These are phyloP conservation scores for Curvularia sp. DNA, from an alignment of 2,329 filamentous ascomycete genomes.

Conservation along the genomic window DNA sequence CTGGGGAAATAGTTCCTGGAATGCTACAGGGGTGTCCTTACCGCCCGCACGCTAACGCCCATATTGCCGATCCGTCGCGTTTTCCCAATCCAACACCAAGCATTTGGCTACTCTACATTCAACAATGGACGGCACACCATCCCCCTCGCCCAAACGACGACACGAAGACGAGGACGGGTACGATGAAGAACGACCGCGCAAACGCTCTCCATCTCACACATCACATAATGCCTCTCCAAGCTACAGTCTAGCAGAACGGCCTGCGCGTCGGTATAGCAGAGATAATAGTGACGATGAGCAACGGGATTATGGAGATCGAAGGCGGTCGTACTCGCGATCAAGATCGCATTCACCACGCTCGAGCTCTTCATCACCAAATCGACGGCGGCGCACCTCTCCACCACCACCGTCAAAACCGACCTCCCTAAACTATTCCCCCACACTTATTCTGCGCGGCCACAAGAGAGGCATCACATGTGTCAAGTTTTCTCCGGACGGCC, in stretches of 20 bases:
- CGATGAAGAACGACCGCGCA: slow-evolving; percentile 39
- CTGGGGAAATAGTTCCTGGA: slow-evolving; percentile 20
- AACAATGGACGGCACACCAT: slow-evolving; percentile 29
- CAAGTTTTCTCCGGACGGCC: slow-evolving; percentile 88
- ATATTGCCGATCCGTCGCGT: slow-evolving; percentile 21
- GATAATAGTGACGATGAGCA: slow-evolving; percentile 43
- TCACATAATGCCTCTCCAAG: slow-evolving; percentile 37
- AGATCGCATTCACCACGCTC: slow-evolving; percentile 26
- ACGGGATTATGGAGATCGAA: slow-evolving; percentile 36
- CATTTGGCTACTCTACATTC: slow-evolving; percentile 4
- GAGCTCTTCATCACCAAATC: slow-evolving; percentile 25
- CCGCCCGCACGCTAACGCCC: slow-evolving; percentile 16
- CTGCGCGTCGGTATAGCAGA: slow-evolving; percentile 45
- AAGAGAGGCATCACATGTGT: slow-evolving; percentile 80
- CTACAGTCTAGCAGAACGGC: slow-evolving; percentile 46
- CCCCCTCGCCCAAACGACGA: slow-evolving; percentile 40
- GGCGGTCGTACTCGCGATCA: slow-evolving; percentile 30
- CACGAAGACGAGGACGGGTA: slow-evolving; percentile 40
- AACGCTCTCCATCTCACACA: slow-evolving; percentile 45
- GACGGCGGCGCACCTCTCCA: slow-evolving; percentile 45
- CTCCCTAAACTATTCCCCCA: slow-evolving; percentile 71
- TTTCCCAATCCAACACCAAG: slow-evolving; percentile 16
- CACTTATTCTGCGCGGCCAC: slow-evolving; percentile 78
- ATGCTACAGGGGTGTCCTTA: slow-evolving; percentile 22
- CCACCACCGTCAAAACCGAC: slow-evolving; percentile 58